A percentile compares a stretch with the other conserved stretches of the same genome.
phyloP scores from a whole-genome alignment of 164 flowering plant genomes.

The Platanus orientalis region DNA sequence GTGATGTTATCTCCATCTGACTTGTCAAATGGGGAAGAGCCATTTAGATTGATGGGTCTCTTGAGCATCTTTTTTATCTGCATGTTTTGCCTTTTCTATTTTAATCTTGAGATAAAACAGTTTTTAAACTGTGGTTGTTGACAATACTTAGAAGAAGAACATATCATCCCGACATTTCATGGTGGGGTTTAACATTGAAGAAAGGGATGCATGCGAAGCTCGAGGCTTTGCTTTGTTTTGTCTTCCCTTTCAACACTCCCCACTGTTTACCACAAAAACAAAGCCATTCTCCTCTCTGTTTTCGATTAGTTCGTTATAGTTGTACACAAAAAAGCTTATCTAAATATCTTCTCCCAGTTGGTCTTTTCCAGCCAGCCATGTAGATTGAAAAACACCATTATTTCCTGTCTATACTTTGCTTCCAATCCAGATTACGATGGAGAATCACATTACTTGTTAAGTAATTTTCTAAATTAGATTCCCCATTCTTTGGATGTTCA shows the following conservation, averaged over 20 bases:
- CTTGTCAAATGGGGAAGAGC: neutral
- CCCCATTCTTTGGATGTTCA: no score
- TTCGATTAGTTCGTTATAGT: no score
- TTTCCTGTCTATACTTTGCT: no score
- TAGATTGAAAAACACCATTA: no score
- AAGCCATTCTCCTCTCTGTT: no score
- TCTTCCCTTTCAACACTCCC: slow-evolving; percentile 2
- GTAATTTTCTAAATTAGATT: no score
- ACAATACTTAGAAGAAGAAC: slow-evolving; percentile 16
- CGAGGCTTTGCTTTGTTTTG: slow-evolving; percentile 30
- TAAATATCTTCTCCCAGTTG: no score
- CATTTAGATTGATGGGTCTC: neutral
- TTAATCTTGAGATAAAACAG: neutral
- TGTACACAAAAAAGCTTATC: no score
- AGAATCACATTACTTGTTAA: no score
- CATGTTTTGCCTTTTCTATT: neutral
- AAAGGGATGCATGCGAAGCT: slow-evolving; percentile 30
- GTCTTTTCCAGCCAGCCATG: no score
- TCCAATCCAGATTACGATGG: no score
- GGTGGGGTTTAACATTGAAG: slow-evolving; percentile 31
- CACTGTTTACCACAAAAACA: neutral
- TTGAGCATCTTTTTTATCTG: neutral
- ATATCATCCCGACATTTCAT: slow-evolving; percentile 31
- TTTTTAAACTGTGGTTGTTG: neutral
- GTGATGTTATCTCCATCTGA: slow-evolving; percentile 1